phyloP scores from a whole-genome alignment of 176 grass and related monocot genomes.

The Bonia amplexicaulis region DNA sequence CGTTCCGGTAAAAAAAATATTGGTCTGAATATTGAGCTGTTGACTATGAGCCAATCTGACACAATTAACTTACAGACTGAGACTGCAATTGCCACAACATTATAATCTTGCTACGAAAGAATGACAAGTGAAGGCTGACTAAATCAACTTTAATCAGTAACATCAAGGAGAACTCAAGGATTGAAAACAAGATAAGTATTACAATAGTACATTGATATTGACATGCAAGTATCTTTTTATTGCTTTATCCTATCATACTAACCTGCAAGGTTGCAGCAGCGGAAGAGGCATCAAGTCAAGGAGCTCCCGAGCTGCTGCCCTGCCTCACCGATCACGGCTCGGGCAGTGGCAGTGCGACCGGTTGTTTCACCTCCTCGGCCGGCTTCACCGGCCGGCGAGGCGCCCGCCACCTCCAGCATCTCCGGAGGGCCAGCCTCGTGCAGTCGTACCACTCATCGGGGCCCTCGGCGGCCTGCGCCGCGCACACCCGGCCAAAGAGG shows the following conservation, averaged over 20 bases:
- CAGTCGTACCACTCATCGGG: slow-evolving; percentile 72
- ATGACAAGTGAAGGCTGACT: background rate
- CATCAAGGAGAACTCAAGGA: background rate
- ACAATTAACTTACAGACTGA: background rate
- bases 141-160: background rate
- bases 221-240: background rate
- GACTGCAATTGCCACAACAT: background rate
- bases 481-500: slow-evolving; percentile 52
- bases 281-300: background rate
- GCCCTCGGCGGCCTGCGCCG: slow-evolving; percentile 30
- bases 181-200: background rate
- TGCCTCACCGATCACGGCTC: slow-evolving; percentile 39
- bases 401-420: slow-evolving; percentile 23
- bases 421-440: slow-evolving; percentile 19
- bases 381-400: slow-evolving; percentile 9
- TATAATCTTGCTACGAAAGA: background rate
- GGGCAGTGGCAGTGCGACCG: slow-evolving; percentile 18
- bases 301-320: background rate
- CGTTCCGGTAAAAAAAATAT: too few relatives aligned
- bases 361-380: slow-evolving; percentile 11
- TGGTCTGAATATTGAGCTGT: background rate
- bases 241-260: slow-evolving; percentile 19
- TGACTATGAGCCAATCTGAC: background rate
- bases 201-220: slow-evolving; percentile 1
- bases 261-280: slow-evolving; percentile 15